Base-by-base conservation (phyloP, 306 rosid species). In the Lathyrus oleraceus region DNA sequence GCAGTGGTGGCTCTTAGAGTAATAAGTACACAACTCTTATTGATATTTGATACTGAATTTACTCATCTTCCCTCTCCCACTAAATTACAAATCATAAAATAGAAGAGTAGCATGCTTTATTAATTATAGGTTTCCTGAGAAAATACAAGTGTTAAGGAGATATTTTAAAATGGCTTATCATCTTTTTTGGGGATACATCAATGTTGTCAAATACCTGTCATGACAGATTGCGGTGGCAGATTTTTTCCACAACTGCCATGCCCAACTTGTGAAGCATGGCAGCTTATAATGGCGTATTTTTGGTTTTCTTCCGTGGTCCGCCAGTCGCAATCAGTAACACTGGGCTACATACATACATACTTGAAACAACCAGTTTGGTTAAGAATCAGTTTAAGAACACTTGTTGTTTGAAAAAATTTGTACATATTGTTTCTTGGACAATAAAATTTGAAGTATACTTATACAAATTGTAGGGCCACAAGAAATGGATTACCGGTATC, bases 401-500 rank as follows among this genome's bases (percentile, higher is more conserved):
- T 42, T 80, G 17, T 65, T 47, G 36, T 53, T 56, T 2, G 5
- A 40, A 45, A 57, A 27, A 45, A 57, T 59, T 25, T 76, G 8
- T 67, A n/a, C 49, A 44, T 35, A 60, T 30, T 23, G 7, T 56
- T 52, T 56, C 30, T 5, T 48, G 61, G 74, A 44, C 32, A 27
- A 42, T 58, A 36, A 70, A 20, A 21, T 52, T 57, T 53, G 44
- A 58, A 56, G 16, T 67, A 65, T 60, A 25, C 65, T 10, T 67
- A 43, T 52, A 17, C 61, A 38, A 25, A 81, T 61, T 59, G 35
- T 71, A 94, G 96, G 97, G 96, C 75, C 99, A 94, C 83, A 94
- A 94, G 77, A 89, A 91, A 81, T 94, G 94, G 91, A 91, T 94
- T 69, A 88, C 96, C 47, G 99, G 99, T 52, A 80, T 94, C 76